Conservation (phyloP, 2,329 filamentous ascomycete genomes). For the Talaromyces verruculosus region DNA sequence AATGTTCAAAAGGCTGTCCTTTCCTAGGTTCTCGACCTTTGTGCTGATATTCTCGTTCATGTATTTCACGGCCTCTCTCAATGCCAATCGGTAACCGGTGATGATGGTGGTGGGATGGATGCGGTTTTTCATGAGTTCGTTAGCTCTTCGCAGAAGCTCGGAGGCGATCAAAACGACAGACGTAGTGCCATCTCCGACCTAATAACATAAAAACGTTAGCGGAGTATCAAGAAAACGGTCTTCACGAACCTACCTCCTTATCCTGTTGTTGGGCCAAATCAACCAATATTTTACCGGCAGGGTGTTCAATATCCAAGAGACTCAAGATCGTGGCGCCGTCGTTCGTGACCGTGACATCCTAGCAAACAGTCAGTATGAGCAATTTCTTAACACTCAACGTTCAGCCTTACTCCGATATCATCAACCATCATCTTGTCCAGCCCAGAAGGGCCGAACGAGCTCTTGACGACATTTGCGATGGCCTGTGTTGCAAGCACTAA, state of each 20-base stretch:
- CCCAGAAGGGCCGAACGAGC: constrained; percentile 93
- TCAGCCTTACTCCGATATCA: constrained; percentile 78
- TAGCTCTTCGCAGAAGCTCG: constrained; percentile 87
- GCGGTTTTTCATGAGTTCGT: constrained; percentile 99
- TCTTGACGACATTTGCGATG: constrained; percentile 98
- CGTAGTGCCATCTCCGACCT: constrained; percentile 94
- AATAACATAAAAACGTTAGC: constrained; percentile 14
- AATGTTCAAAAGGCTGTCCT: constrained; percentile 88
- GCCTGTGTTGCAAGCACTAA: constrained; percentile 90
- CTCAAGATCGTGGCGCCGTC: constrained; percentile 96
- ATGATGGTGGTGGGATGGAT: constrained; percentile 99
- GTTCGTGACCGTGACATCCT: constrained; percentile 98
- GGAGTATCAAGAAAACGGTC: constrained; percentile 19
- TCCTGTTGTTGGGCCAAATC: constrained; percentile 98
- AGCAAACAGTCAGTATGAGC: constrained; percentile 26
- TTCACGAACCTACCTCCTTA: constrained; percentile 63
- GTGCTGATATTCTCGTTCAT: constrained; percentile 98
- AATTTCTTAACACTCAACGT: constrained; percentile 27
- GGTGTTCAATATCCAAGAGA: constrained; percentile 94
- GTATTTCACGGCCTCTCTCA: constrained; percentile 96
- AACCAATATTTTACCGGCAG: constrained; percentile 96
- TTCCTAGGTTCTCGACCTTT: constrained; percentile 87
- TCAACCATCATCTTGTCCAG: constrained; percentile 99
- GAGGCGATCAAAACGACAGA: constrained; percentile 97
- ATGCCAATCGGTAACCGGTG: constrained; percentile 91